A percentile compares a stretch with the other conserved stretches of the same genome.
These are phyloP conservation scores for Cylindrotheca fusiformis DNA, from an alignment of 108 stramenopile species.

Conservation along the genomic window DNA sequence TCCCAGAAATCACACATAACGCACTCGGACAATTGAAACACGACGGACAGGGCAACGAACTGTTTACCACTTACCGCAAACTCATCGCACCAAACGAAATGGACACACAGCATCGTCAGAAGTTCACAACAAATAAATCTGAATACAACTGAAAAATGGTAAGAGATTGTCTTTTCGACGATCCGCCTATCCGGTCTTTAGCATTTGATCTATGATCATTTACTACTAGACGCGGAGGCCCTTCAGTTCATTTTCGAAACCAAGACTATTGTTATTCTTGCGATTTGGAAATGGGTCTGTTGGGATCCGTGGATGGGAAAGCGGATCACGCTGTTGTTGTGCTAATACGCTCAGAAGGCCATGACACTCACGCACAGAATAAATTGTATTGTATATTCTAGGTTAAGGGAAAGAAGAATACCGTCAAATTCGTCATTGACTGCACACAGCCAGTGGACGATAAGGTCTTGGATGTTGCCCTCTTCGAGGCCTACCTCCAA, in stretches of 20 bases:
- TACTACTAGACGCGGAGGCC: slow-evolving; percentile 27
- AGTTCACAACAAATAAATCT: too few relatives aligned
- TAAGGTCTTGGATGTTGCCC: slow-evolving; percentile 95
- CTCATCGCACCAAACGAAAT: too few relatives aligned
- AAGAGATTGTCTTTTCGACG: slow-evolving; percentile 37
- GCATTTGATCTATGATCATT: neutral
- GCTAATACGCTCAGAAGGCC: neutral
- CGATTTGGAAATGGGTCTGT: neutral
- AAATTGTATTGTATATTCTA: slow-evolving; percentile 14
- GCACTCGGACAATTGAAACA: too few relatives aligned
- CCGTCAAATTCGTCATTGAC: slow-evolving; percentile 96
- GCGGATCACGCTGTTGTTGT: neutral
- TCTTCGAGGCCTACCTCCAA: slow-evolving; percentile 98
- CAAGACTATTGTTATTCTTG: slow-evolving; percentile 9
- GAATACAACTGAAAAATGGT: too few relatives aligned
- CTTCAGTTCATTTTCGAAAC: slow-evolving; percentile 18
- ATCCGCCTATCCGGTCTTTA: slow-evolving; percentile 40
- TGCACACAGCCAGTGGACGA: slow-evolving; percentile 96
- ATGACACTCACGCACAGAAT: neutral
- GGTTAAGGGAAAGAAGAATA: slow-evolving; percentile 92
- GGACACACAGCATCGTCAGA: too few relatives aligned
- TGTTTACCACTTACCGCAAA: too few relatives aligned
- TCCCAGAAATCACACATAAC: too few relatives aligned
- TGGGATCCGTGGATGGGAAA: neutral
- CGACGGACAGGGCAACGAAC: too few relatives aligned